Conservation (phyloP, 2,329 filamentous ascomycete species). For the Botryosphaeria dothidea region DNA sequence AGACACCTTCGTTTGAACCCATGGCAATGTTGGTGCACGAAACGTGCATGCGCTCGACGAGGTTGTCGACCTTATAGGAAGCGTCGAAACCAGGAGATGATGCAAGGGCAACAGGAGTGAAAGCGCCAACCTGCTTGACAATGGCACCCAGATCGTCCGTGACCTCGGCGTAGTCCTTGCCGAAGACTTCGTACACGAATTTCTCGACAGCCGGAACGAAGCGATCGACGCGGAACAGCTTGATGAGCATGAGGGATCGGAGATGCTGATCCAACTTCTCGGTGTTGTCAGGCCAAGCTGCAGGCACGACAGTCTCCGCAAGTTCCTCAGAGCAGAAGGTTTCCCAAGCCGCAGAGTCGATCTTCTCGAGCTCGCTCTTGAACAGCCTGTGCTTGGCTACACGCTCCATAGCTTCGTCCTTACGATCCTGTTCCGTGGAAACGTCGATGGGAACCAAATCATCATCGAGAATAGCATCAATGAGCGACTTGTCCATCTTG, state of each 20-base stretch:
- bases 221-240: slow-evolving; percentile 91
- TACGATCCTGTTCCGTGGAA: slow-evolving; percentile 65
- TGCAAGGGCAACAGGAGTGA: slow-evolving; percentile 84
- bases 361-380: slow-evolving; percentile 67
- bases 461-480: slow-evolving; percentile 83
- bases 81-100: slow-evolving; percentile 97
- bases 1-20: slow-evolving; percentile 93
- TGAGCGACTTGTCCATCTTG: slow-evolving; percentile 86
- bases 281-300: slow-evolving; percentile 67
- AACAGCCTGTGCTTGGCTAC: slow-evolving; percentile 71
- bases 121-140: slow-evolving; percentile 79
- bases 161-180: slow-evolving; percentile 76
- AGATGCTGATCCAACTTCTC: slow-evolving; percentile 74
- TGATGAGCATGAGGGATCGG: slow-evolving; percentile 83
- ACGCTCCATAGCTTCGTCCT: slow-evolving; percentile 67
- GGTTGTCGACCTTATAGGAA: slow-evolving; percentile 95
- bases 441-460: slow-evolving; percentile 75
- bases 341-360: slow-evolving; percentile 70
- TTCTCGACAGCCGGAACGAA: slow-evolving; percentile 90
- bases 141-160: slow-evolving; percentile 84
- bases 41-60: slow-evolving; percentile 81
- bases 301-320: slow-evolving; percentile 80
- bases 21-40: slow-evolving; percentile 97
- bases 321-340: slow-evolving; percentile 82
- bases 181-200: slow-evolving; percentile 87